phyloP scores from a whole-genome alignment of 192 early-diverging fungal genomes.

The Podila horticola region DNA sequence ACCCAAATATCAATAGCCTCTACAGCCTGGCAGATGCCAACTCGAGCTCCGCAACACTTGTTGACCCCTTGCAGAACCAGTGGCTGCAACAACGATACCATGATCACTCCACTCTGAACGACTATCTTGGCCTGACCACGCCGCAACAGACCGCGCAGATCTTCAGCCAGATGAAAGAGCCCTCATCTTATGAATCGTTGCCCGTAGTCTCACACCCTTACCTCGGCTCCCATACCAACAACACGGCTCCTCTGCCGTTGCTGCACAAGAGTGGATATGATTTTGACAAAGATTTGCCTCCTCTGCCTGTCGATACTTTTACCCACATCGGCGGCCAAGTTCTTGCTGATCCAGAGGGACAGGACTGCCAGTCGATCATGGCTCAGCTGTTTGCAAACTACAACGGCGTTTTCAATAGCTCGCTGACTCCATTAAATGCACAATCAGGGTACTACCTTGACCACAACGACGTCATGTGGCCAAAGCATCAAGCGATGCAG shows the following conservation, averaged over 20 bases:
- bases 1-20: too few species aligned
- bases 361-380: background rate
- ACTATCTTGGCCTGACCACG: background rate
- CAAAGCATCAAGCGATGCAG: background rate
- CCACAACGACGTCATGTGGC: background rate
- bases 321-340: background rate
- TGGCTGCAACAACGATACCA: background rate
- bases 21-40: too few species aligned
- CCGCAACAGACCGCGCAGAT: background rate
- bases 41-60: background rate
- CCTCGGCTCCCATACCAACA: background rate
- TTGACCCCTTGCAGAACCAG: background rate
- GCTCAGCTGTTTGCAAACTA: slow-evolving; percentile 1
- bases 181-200: background rate
- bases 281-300: background rate
- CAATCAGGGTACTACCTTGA: background rate
- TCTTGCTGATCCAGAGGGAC: background rate
- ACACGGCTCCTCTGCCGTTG: background rate
- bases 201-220: background rate
- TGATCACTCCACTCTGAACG: background rate
- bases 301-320: background rate
- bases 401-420: background rate
- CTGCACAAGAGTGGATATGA: background rate
- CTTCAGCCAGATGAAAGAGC: slow-evolving; percentile 3
- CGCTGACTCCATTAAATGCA: background rate